phyloP scores from a whole-genome alignment of 352 stramenopile genomes.

The Globisporangium apiculatum region DNA sequence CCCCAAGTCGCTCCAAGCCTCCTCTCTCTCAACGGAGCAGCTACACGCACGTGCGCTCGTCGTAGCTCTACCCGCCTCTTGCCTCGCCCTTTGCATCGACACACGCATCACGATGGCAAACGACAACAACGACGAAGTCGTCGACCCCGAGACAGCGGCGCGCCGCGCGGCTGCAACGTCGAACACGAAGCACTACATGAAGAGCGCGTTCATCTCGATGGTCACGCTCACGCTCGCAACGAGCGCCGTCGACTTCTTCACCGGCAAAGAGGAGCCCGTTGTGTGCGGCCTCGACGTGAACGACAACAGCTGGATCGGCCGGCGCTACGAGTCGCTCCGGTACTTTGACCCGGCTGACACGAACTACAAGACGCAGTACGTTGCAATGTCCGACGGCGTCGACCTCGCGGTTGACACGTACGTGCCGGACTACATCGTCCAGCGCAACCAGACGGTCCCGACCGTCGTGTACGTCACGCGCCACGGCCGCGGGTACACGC shows the following conservation, averaged over 20 bases:
- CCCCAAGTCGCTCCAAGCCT: too few species aligned
- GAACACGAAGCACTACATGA: conserved; percentile 64
- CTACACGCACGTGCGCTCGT: too few species aligned
- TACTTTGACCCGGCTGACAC: conserved; percentile 74
- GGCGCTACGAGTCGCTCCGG: conserved; percentile 60
- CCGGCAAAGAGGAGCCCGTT: conserved; percentile 51
- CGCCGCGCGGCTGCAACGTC: conserved; percentile 16
- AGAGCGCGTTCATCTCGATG: conserved; percentile 75
- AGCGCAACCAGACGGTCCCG: conserved; percentile 51
- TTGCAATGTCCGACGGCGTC: conserved; percentile 58
- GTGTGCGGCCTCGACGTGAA: conserved; percentile 54
- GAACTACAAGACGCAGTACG: conserved; percentile 69
- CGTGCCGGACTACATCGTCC: conserved; percentile 53
- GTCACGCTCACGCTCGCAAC: conserved; percentile 54
- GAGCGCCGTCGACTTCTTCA: conserved; percentile 47
- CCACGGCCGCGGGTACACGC: conserved; percentile 69
- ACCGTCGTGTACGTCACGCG: conserved; percentile 68
- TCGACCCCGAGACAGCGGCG: conserved; percentile 11
- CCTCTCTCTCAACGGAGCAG: too few species aligned
- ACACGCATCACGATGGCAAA: too few species aligned
- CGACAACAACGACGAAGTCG: conserved; percentile 12
- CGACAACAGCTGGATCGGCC: conserved; percentile 65
- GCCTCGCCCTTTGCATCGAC: too few species aligned
- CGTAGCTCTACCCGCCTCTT: too few species aligned
- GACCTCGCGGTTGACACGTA: conserved; percentile 74